A percentile compares a stretch with the other conserved stretches of the same genome.
Evolutionary conservation across 208 protist genomes (phyloP).

Genomic region (Acanthamoeba lenticulata): DNA sequence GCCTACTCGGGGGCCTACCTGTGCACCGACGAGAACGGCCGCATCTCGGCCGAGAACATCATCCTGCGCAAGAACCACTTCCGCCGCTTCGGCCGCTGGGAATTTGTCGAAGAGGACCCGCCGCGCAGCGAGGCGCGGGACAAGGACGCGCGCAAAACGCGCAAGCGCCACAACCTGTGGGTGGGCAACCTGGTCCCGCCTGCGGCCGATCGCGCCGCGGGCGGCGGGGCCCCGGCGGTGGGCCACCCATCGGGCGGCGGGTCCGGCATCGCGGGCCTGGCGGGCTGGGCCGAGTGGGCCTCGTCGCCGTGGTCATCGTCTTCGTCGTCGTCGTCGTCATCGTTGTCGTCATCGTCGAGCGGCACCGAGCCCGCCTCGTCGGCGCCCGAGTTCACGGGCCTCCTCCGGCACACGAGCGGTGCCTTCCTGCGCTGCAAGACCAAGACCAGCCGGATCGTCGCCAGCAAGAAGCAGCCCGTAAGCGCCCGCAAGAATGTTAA

Average conservation of each 20-base stretch:
- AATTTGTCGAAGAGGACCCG: not conserved
- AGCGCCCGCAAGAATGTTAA: not conserved
- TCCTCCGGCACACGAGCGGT: not conserved
- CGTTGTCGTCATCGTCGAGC: too few relatives aligned
- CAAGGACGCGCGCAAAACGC: not conserved
- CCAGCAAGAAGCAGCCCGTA: not conserved
- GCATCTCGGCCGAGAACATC: not conserved
- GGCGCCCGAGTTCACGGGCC: not conserved
- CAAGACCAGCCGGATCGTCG: not conserved
- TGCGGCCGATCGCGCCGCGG: too few relatives aligned
- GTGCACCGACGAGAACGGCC: not conserved
- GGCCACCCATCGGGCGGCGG: too few relatives aligned
- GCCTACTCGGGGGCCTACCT: not conserved
- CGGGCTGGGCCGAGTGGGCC: too few relatives aligned
- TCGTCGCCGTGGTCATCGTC: too few relatives aligned
- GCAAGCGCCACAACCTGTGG: not conserved
- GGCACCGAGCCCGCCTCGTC: too few relatives aligned
- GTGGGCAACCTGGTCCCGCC: not conserved
- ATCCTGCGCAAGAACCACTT: slow-evolving; percentile 1
- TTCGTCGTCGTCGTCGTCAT: too few relatives aligned
- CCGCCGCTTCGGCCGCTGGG: not conserved
- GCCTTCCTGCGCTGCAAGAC: not conserved
- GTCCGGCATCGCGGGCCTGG: too few relatives aligned
- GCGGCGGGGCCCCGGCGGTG: too few relatives aligned
- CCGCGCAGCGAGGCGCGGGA: not conserved